Evolutionary conservation across 2,329 filamentous ascomycete species (phyloP).

Genomic region (Colletotrichum liaoningense): DNA sequence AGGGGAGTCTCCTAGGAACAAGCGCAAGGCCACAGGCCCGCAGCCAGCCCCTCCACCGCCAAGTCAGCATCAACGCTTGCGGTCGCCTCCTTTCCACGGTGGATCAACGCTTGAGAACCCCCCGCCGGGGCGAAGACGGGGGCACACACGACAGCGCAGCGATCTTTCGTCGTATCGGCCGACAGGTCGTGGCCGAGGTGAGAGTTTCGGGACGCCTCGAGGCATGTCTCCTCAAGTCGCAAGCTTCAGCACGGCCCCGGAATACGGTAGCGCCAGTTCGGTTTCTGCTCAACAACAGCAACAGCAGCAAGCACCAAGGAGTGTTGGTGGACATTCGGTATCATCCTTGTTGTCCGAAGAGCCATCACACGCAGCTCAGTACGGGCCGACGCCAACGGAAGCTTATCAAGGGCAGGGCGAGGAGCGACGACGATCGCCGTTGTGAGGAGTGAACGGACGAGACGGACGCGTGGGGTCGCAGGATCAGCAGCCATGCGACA

Average conservation of each 20-base stretch:
- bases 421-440: conserved; percentile 19
- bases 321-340: conserved; percentile 49
- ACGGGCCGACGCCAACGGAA: not conserved
- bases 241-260: conserved; percentile 47
- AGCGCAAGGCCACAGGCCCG: conserved; percentile 79
- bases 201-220: conserved; percentile 47
- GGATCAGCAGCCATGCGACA: conserved; percentile 46
- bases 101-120: conserved; percentile 64
- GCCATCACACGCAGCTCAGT: conserved; percentile 39
- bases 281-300: conserved; percentile 39
- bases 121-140: conserved; percentile 64
- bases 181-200: conserved; percentile 50
- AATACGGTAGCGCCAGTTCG: conserved; percentile 38
- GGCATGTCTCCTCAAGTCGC: conserved; percentile 50
- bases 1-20: conserved; percentile 80
- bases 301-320: conserved; percentile 34
- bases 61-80: conserved; percentile 54
- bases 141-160: conserved; percentile 74
- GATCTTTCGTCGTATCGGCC: conserved; percentile 66
- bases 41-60: conserved; percentile 58
- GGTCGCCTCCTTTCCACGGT: conserved; percentile 64
- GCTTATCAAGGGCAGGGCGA: conserved; percentile 38
- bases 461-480: conserved; percentile 43
- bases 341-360: conserved; percentile 58
- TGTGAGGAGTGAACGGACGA: not conserved